A percentile compares a stretch with the other conserved stretches of the same genome.
Conservation (phyloP, 257 asterid genomes). For the Solanum medicagineum region DNA sequence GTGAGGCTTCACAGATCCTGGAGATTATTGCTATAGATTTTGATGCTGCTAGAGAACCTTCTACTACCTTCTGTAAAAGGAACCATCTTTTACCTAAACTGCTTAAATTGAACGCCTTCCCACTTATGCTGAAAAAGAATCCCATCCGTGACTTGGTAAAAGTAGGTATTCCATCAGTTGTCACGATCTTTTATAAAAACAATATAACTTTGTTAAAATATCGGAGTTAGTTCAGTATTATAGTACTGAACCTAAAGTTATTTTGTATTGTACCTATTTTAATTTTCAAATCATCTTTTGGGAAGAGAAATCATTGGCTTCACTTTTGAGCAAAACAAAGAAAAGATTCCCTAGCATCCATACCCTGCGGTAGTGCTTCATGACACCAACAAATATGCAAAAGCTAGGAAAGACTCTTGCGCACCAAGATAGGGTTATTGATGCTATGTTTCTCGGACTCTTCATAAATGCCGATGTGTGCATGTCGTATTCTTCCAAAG, state of each 20-base stretch:
- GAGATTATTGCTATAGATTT: background rate
- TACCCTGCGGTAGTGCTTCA: background rate
- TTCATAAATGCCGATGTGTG: too few relatives aligned
- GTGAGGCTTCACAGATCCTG: background rate
- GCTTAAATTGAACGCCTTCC: background rate
- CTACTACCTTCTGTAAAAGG: background rate
- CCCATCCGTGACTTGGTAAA: too few relatives aligned
- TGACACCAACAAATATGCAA: background rate
- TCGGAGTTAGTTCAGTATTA: background rate
- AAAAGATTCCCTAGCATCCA: background rate
- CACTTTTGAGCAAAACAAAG: background rate
- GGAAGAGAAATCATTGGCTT: background rate
- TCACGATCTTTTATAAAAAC: too few relatives aligned
- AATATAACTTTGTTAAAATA: too few relatives aligned
- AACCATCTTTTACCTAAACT: background rate
- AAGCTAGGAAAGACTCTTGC: background rate
- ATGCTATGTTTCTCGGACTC: too few relatives aligned
- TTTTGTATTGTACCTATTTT: background rate
- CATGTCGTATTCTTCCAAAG: too few relatives aligned
- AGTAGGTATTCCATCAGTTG: too few relatives aligned
- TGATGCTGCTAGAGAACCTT: background rate
- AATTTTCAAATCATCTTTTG: background rate
- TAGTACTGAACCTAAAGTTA: background rate
- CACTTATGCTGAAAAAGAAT: too few relatives aligned
- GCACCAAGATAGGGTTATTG: background rate